Base-by-base conservation (phyloP, 192 early-diverging fungal species). In the Coemansia sp. region DNA sequence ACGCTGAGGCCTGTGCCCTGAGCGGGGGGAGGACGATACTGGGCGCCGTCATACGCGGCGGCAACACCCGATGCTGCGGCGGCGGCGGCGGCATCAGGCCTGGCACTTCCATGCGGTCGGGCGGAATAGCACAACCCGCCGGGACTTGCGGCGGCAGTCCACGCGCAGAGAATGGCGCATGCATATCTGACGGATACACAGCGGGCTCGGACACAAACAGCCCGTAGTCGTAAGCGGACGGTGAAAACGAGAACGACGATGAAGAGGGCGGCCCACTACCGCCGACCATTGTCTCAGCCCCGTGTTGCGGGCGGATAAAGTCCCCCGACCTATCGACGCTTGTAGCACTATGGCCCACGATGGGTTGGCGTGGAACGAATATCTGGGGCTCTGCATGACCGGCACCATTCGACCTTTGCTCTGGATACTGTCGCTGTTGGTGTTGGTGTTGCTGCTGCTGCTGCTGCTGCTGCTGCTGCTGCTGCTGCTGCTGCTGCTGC, bases 271-370 rank as follows among this genome's bases (percentile, higher is more conserved):
- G 32, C 32, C 32, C 32, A 32, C 32, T 32, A 32, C 32, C 32
- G 6, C 50, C 45, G 45, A 38, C 37, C 18, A 11, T 32, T 2
- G 32, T 16, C 56, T 65, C 67, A 32, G 53, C 9, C 9, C n/a
- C 23, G 5, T 43, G 21, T 5, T 54, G 39, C 39, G 38, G 26
- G 19, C 50, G 37, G 26, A 81, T 81, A 38, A 67, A 75, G 52
- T 72, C 70, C 11, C 49, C 32, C 4, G 79, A 64, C 16, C 52
- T 68, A 56, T 71, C 73, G 16, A 11, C 69, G 60, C 63, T 71
- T 47, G 64, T 62, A 8, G 70, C 79, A 57, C 79, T 67, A 15
- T 76, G 68, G 5, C 56, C 73, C 40, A 72, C 40, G 32, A 81
- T 62, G 9, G 70, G 70, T 56, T 58, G 79, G 23, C 61, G 40